Evolutionary conservation across 805 yeast species (phyloP).

Genomic region (Zygotorulaspora florentina): DNA sequence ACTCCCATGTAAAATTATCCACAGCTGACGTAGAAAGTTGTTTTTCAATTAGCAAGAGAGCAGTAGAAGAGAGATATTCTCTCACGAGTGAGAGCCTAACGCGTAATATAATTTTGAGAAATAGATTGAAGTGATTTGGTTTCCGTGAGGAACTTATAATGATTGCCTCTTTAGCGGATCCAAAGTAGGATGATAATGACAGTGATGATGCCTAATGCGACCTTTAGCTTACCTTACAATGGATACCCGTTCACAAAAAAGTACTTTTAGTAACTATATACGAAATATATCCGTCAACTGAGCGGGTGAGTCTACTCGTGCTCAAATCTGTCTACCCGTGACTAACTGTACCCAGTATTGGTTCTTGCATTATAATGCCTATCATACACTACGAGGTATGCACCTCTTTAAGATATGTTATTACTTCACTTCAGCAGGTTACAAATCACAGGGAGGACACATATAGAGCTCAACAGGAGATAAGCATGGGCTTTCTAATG

Average conservation of each 20-base stretch:
- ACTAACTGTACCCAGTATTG: not conserved
- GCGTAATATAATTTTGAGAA: not conserved
- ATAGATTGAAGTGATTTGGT: conserved; percentile 1
- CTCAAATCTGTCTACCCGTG: not conserved
- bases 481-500: not conserved
- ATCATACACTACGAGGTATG: too few relatives aligned
- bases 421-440: too few relatives aligned
- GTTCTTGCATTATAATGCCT: too few relatives aligned
- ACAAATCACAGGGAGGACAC: too few relatives aligned
- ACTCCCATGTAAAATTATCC: not conserved
- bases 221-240: not conserved
- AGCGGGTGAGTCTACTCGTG: conserved; percentile 1
- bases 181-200: not conserved
- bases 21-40: conserved; percentile 2
- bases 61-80: not conserved
- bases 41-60: conserved; percentile 2
- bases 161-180: not conserved
- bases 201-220: not conserved
- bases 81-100: not conserved
- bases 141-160: not conserved
- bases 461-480: not conserved
- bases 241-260: not conserved
- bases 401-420: too few relatives aligned
- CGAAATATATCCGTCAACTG: not conserved
- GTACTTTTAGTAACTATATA: not conserved